Base-by-base conservation (phyloP, 2,329 filamentous ascomycete genomes). In the Lomentospora prolificans region DNA sequence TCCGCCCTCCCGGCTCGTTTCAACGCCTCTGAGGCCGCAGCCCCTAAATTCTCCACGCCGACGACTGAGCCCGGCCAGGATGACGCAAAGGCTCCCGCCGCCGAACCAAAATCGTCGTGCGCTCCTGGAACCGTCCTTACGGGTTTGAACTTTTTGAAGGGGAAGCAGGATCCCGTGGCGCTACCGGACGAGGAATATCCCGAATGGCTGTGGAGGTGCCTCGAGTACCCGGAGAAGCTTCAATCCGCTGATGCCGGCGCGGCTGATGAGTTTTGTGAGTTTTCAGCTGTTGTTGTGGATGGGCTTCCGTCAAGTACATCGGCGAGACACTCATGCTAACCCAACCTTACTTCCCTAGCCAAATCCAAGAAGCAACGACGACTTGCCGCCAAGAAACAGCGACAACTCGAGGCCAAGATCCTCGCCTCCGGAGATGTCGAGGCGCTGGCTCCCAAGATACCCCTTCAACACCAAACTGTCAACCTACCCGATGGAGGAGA, bases 321-420 rank as follows among this genome's bases (percentile, higher is more conserved):
- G 33, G 17, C 22, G 9, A 48, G 27, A 5, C 24, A 6, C 25
- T 8, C 31, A 36, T 36, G 9, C 22, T 31, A 22, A 46, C 41
- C 36, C 30, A 19, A 30, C 55, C 22, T 33, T 55, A 39, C 30
- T 41, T 48, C 12, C 8, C 27, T 14, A 90, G 87, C 87, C 58
- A 94, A 94, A 80, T 91, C 87, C 27, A 90, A 89, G 70, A 92
- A 91, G 67, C 83, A 90, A 69, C 83, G 89, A 58, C 79, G 82
- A 57, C 67, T 86, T 56, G 89, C 89, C 7, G 82, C 83, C 44
- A 90, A 84, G 70, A 76, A 77, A 68, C 76, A 79, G 65, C 76
- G 80, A 56, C 66, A 71, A 24, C 63, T 75, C 22, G 81, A 87
- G 73, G 72, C 78, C 68, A 70, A 77, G 70, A 66, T 89, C 65